These are phyloP conservation scores for Diaporthe helianthi DNA, from an alignment of 2,329 filamentous ascomycete genomes.

Conservation along the genomic window DNA sequence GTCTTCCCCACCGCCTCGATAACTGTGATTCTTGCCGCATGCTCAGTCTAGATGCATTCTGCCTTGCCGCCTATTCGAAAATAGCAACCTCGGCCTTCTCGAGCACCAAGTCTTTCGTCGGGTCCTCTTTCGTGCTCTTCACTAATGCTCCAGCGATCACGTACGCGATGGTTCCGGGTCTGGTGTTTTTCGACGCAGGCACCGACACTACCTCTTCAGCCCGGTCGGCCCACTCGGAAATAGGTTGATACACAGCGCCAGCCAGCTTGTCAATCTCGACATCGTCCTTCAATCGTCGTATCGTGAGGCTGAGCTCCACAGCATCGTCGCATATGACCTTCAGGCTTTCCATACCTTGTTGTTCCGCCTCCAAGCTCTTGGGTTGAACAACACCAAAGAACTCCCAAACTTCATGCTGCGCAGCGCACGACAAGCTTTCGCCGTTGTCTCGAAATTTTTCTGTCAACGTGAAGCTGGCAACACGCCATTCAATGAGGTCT, in stretches of 20 bases:
- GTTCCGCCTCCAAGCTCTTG: neutral
- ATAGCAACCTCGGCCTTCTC: conserved; percentile 24
- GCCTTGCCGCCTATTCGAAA: neutral
- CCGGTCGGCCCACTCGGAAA: neutral
- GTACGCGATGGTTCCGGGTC: neutral
- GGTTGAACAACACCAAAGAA: neutral
- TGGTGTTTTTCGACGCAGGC: rapidly evolving
- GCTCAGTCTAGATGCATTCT: no score
- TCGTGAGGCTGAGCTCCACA: conserved; percentile 32
- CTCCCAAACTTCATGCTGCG: neutral
- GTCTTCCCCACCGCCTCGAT: no score
- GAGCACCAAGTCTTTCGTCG: neutral
- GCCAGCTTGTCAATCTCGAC: conserved; percentile 28
- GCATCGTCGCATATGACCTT: conserved; percentile 35
- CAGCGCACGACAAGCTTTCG: neutral
- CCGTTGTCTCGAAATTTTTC: neutral
- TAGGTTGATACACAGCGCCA: neutral
- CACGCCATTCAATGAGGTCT: neutral
- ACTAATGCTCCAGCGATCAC: neutral
- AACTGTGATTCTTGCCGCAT: no score
- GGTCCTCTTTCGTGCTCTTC: neutral
- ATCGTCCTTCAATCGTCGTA: conserved; percentile 13
- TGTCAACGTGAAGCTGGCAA: neutral
- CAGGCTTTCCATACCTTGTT: neutral
- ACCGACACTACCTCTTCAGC: neutral